phyloP scores from a whole-genome alignment of 306 rosid genomes.

The Gynostemma pentaphyllum region DNA sequence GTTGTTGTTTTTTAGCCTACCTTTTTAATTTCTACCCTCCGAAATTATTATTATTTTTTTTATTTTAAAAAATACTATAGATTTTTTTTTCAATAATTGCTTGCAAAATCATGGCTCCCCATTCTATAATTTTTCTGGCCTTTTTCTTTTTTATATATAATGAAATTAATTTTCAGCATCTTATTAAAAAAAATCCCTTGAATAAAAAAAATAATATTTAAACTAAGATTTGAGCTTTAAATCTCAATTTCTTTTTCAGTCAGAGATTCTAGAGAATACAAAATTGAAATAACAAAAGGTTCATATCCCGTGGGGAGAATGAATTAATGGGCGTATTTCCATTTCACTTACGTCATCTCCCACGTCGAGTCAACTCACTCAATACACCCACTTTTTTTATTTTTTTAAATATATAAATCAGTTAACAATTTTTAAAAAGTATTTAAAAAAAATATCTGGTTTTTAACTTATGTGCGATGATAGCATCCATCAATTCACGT shows the following conservation, averaged over 20 bases:
- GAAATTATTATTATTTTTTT: too few relatives aligned
- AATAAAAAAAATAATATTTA: background rate
- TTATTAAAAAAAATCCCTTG: background rate
- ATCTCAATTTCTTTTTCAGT: too few relatives aligned
- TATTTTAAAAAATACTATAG: too few relatives aligned
- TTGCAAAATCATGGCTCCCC: background rate
- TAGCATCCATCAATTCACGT: too few relatives aligned
- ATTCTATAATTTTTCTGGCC: background rate
- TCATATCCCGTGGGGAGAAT: background rate
- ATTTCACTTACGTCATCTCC: constrained; percentile 6
- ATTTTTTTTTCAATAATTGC: background rate
- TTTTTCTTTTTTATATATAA: background rate
- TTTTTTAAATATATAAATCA: background rate
- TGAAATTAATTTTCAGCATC: background rate
- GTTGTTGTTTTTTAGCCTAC: too few relatives aligned
- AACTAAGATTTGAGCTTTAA: background rate
- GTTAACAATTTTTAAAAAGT: too few relatives aligned
- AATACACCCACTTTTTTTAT: background rate
- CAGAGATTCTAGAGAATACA: background rate
- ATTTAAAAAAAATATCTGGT: too few relatives aligned
- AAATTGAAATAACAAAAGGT: too few relatives aligned
- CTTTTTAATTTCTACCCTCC: too few relatives aligned
- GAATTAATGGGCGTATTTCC: background rate
- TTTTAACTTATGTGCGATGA: too few relatives aligned
- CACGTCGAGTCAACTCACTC: constrained; percentile 3